phyloP scores from a whole-genome alignment of 2,329 filamentous ascomycete genomes.

The Aspergillus persii region DNA sequence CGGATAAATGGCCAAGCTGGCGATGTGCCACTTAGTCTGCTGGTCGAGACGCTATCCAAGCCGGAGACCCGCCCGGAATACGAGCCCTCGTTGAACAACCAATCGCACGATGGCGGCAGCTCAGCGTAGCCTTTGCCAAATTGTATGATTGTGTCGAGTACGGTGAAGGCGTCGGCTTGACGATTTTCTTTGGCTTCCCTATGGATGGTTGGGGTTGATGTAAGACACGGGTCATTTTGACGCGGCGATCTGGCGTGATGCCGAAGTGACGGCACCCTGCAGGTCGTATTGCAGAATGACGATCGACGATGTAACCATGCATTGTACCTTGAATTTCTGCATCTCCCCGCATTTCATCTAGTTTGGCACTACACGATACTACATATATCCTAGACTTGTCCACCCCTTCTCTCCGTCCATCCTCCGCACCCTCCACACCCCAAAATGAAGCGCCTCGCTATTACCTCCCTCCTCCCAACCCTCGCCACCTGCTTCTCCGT shows the following conservation, averaged over 20 bases:
- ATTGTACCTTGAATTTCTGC: not conserved
- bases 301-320: conserved; percentile 5
- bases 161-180: not conserved
- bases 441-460: not conserved
- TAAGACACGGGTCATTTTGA: not conserved
- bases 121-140: not conserved
- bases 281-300: not conserved
- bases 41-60: not conserved
- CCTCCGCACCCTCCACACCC: not conserved
- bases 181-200: not conserved
- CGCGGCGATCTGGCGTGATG: not conserved
- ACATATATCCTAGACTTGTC: not conserved
- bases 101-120: not conserved
- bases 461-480: not conserved
- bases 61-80: not conserved
- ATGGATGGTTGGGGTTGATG: not conserved
- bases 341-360: not conserved
- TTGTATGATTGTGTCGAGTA: not conserved
- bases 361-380: too few relatives aligned
- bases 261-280: not conserved
- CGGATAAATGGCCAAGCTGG: not conserved
- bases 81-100: not conserved
- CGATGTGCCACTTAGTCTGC: not conserved
- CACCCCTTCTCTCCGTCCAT: not conserved
- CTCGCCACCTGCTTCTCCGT: not conserved